Base-by-base conservation (phyloP, 257 asterid species). In the Apocynum venetum region DNA sequence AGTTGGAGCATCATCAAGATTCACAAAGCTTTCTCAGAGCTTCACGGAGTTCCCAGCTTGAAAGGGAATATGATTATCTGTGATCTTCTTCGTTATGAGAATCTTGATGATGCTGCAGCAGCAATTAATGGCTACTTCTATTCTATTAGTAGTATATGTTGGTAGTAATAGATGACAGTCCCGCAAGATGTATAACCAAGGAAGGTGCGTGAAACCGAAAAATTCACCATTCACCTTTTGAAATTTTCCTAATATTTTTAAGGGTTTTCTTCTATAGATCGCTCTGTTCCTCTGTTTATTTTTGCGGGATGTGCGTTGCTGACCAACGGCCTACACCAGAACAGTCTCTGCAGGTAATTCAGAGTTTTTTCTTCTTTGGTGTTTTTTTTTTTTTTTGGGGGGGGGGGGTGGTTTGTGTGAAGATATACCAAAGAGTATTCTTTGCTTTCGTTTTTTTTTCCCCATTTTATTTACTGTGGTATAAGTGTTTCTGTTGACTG, bases 31-130 rank as follows among this genome's bases (percentile, higher is more conserved):
- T 19, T 38, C 13, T 43, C 40, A 78, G 84, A 74, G 72, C 11
- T 79, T 20, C 43, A 51, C 41, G 72, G 66, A n/a, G 68, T 53
- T 25, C 3, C n/a, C 2, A 53, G 59, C 19, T 4, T 38, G 64
- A 8, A 73, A 74, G 65, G 72, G 38, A 44, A 51, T 56, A 6
- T 40, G 44, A 25, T 66, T 36, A 7, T 9, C 35, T 5, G 1
- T 14, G 40, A 20, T 56, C 56, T 44, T 69, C 76, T 49, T 6
- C 74, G 19, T 69, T 53, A 38, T 73, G 84, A 61, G 84, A 82
- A 84, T 84, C 88, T 75, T 84, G 88, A 84, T 84, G 87, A 84
- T 84, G 87, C 83, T 84, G 85, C 87, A 80, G 81, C 83, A 35
- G 85, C 85, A 76, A 78, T 73, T 53, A 76, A 64, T 78, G 83